phyloP scores from a whole-genome alignment of 768 basidiomycete species.

The Strobilomyces echinocephalus region DNA sequence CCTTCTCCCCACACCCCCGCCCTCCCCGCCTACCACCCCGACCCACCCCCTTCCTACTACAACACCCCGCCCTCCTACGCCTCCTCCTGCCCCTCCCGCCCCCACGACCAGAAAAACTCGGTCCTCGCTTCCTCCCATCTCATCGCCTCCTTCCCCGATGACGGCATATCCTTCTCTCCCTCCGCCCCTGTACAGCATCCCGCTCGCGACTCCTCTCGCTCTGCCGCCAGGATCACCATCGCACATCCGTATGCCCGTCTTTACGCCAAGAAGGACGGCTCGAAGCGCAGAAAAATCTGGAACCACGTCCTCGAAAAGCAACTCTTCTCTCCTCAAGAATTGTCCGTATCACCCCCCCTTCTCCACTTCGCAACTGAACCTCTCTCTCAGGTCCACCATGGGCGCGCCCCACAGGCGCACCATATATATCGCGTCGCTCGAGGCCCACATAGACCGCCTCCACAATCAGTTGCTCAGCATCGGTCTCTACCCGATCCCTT shows the following conservation, averaged over 20 bases:
- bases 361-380: not conserved
- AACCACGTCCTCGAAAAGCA: conserved; percentile 72
- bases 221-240: conserved; percentile 33
- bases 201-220: conserved; percentile 14
- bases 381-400: conserved; percentile 48
- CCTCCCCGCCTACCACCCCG: conserved; percentile 7
- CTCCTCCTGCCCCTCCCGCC: not conserved
- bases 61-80: not conserved
- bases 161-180: conserved; percentile 19
- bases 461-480: conserved; percentile 54
- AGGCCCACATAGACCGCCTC: conserved; percentile 65
- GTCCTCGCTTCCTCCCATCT: not conserved
- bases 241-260: conserved; percentile 68
- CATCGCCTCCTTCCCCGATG: conserved; percentile 19
- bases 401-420: conserved; percentile 64
- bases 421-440: conserved; percentile 68
- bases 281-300: conserved; percentile 73
- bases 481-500: conserved; percentile 53
- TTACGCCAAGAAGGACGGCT: conserved; percentile 56
- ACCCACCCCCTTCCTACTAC: conserved; percentile 8
- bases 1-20: not conserved
- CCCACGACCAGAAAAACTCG: conserved; percentile 1
- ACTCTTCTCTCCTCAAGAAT: conserved; percentile 60
- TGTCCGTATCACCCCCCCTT: conserved; percentile 38
- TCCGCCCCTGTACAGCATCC: conserved; percentile 13